These are phyloP conservation scores for Sclerotinia spermophila DNA, from an alignment of 2,329 filamentous ascomycete species.

Conservation along the genomic window DNA sequence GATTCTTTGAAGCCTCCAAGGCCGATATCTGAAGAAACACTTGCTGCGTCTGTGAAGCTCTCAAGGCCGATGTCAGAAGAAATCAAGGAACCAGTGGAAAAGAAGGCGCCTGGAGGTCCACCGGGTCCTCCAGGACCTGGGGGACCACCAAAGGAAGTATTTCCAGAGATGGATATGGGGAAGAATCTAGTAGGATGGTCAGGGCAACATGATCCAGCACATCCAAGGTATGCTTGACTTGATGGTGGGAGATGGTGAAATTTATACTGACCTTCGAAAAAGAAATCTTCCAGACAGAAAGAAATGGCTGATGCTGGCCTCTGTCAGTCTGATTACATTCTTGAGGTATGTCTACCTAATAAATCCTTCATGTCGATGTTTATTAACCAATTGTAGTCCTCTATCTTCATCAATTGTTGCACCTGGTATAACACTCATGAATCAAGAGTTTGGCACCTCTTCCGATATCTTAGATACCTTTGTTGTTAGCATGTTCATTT, in stretches of 20 bases:
- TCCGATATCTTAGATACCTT: conserved; percentile 22
- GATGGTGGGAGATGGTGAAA: neutral
- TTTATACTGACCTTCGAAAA: conserved; percentile 2
- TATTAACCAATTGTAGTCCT: conserved; percentile 24
- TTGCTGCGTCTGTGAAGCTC: neutral
- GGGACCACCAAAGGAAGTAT: conserved; percentile 12
- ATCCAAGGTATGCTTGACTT: conserved; percentile 17
- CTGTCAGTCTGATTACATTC: conserved; percentile 17
- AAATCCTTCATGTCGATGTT: neutral
- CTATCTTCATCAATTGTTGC: conserved; percentile 43
- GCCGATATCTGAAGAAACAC: neutral
- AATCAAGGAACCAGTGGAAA: neutral
- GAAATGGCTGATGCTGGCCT: conserved; percentile 18
- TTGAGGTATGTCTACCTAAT: conserved; percentile 19
- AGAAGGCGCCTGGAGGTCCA: neutral
- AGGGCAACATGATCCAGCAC: conserved; percentile 22
- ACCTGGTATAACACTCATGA: conserved; percentile 37
- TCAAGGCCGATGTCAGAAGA: neutral
- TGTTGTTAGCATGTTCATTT: conserved; percentile 49
- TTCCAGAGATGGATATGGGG: conserved; percentile 42
- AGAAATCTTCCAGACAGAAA: conserved; percentile 15
- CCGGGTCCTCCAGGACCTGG: neutral
- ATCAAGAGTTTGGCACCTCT: conserved; percentile 25
- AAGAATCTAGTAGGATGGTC: conserved; percentile 36
- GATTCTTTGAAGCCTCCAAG: neutral